These are phyloP conservation scores for Rhizophlyctis rosea DNA, from an alignment of 192 early-diverging fungal genomes.

Conservation along the genomic window DNA sequence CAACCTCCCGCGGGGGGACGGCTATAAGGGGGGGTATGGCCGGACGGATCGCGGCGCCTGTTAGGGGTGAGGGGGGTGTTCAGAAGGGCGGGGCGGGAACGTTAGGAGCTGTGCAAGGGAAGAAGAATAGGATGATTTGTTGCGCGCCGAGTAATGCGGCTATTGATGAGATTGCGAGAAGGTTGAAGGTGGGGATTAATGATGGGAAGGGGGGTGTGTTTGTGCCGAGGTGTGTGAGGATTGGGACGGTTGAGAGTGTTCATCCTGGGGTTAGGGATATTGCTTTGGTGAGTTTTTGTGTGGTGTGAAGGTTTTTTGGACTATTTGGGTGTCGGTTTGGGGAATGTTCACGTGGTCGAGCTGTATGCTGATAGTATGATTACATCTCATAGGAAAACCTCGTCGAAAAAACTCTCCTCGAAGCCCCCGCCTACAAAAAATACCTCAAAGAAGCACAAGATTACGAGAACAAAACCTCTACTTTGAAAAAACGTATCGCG, in stretches of 20 bases:
- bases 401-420: slow-evolving; percentile 29
- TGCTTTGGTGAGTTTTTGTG: slow-evolving; percentile 44
- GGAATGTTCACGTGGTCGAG: background rate
- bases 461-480: slow-evolving; percentile 13
- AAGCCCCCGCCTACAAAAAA: slow-evolving; percentile 16
- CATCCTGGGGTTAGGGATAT: slow-evolving; percentile 72
- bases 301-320: background rate
- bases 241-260: slow-evolving; percentile 73
- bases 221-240: slow-evolving; percentile 72
- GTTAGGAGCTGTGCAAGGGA: no score
- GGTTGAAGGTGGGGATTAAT: slow-evolving; percentile 73
- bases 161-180: slow-evolving; percentile 90
- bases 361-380: background rate
- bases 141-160: slow-evolving; percentile 97
- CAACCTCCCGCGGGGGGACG: no score
- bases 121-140: slow-evolving; percentile 69
- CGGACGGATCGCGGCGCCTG: no score
- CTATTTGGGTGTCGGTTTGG: background rate
- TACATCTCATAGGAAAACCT: slow-evolving; percentile 14
- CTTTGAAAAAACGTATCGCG: slow-evolving; percentile 34
- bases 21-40: no score
- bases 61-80: background rate
- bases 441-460: slow-evolving; percentile 35
- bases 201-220: slow-evolving; percentile 54
- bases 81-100: background rate